Percentiles rank a stretch among this genome's conserved stretches.
Evolutionary conservation across 23 red algal species (phyloP).

Genomic region (Pyropia yezoensis): DNA sequence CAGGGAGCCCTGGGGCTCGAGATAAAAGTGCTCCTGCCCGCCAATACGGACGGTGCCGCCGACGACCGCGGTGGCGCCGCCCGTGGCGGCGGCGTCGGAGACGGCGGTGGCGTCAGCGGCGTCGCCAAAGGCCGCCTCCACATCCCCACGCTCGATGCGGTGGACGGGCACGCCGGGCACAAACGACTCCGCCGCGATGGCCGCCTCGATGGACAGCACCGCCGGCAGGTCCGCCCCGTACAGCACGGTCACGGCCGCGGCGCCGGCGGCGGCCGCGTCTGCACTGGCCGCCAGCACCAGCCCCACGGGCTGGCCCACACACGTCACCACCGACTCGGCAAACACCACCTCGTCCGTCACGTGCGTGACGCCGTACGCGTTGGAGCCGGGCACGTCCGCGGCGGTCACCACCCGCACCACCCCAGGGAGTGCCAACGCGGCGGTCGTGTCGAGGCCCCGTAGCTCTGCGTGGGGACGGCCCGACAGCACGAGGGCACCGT

Average conservation of each 20-base stretch:
- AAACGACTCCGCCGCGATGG: constrained; percentile 22
- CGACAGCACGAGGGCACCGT: constrained; percentile 59
- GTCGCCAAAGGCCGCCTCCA: constrained; percentile 5
- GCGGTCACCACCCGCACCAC: constrained; percentile 38
- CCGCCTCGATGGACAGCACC: constrained; percentile 61
- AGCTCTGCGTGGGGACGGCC: constrained; percentile 45
- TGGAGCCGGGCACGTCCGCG: constrained; percentile 51
- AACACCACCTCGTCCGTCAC: constrained; percentile 63
- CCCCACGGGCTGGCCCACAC: constrained; percentile 54
- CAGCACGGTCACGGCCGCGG: constrained; percentile 18
- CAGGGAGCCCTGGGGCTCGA: constrained; percentile 64
- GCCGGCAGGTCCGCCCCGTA: constrained; percentile 59
- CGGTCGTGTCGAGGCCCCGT: constrained; percentile 8
- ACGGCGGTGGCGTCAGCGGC: not conserved
- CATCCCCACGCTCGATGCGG: constrained; percentile 32
- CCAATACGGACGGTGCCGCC: constrained; percentile 66
- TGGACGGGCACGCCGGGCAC: constrained; percentile 13
- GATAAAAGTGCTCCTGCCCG: constrained; percentile 83
- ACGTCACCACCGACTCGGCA: constrained; percentile 43
- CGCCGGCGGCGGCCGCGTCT: constrained; percentile 40
- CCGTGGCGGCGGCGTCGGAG: not conserved
- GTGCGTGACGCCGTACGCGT: constrained; percentile 21
- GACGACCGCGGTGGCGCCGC: not conserved
- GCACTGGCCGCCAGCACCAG: constrained; percentile 47
- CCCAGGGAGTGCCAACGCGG: constrained; percentile 23